phyloP scores from a whole-genome alignment of 1,284 basidiomycete species.

The Gomphus bonarii region DNA sequence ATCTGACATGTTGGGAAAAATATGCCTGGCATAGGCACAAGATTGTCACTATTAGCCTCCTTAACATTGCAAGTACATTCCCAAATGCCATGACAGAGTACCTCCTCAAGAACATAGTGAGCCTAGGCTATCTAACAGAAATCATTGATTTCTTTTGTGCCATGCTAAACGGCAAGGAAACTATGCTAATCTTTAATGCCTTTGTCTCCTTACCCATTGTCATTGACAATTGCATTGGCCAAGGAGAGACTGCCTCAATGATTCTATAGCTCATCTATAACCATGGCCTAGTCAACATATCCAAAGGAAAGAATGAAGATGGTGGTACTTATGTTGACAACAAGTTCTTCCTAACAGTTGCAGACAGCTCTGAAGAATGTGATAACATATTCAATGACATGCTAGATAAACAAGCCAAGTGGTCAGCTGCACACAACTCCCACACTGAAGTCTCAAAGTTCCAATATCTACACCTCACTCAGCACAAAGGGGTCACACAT shows the following conservation, averaged over 20 bases:
- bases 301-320: constrained; percentile 12
- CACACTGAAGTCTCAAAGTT: not conserved
- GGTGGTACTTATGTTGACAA: constrained; percentile 24
- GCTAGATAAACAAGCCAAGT: constrained; percentile 12
- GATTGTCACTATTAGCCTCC: constrained; percentile 25
- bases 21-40: constrained; percentile 24
- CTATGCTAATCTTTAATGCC: constrained; percentile 22
- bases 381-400: constrained; percentile 14
- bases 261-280: constrained; percentile 27
- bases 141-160: constrained; percentile 18
- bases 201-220: constrained; percentile 16
- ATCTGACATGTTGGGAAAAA: constrained; percentile 22
- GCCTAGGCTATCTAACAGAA: constrained; percentile 19
- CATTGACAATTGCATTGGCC: constrained; percentile 23
- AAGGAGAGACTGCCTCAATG: constrained; percentile 26
- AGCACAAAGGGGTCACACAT: no score
- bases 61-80: constrained; percentile 32
- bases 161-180: constrained; percentile 18
- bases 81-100: constrained; percentile 22
- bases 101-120: constrained; percentile 24
- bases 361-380: constrained; percentile 13
- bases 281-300: constrained; percentile 18
- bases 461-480: not conserved
- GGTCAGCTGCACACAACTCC: not conserved
- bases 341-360: constrained; percentile 13